These are phyloP conservation scores for Athelia psychrophila DNA, from an alignment of 1,284 basidiomycete genomes.

Conservation along the genomic window DNA sequence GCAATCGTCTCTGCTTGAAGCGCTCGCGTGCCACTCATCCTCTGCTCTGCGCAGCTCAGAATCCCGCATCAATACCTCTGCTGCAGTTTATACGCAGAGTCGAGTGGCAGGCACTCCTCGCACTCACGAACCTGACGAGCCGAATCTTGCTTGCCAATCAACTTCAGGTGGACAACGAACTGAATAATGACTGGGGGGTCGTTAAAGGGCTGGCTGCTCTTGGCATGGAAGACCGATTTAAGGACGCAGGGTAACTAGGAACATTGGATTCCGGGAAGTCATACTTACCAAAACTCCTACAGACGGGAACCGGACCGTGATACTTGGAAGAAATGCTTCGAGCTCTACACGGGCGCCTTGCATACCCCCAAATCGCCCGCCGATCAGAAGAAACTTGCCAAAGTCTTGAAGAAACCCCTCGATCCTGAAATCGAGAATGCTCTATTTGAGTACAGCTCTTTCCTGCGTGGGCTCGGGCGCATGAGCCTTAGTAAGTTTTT, in stretches of 20 bases:
- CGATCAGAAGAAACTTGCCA: constrained; percentile 57
- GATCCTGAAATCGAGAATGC: constrained; percentile 48
- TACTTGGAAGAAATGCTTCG: constrained; percentile 62
- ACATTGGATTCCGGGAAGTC: constrained; percentile 6
- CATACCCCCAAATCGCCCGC: constrained; percentile 42
- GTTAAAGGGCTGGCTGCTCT: constrained; percentile 55
- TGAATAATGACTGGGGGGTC: constrained; percentile 48
- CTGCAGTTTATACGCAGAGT: constrained; percentile 55
- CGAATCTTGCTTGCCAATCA: constrained; percentile 59
- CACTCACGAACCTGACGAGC: constrained; percentile 64
- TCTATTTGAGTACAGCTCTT: constrained; percentile 74
- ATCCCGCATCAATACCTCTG: constrained; percentile 63
- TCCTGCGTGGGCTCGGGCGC: constrained; percentile 72
- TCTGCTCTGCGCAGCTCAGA: constrained; percentile 72
- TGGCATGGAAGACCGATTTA: constrained; percentile 64
- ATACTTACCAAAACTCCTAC: background rate
- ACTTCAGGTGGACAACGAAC: constrained; percentile 35
- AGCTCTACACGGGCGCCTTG: constrained; percentile 57
- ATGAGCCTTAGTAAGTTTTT: constrained; percentile 74
- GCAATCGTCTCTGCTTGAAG: constrained; percentile 71
- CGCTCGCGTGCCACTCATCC: constrained; percentile 64
- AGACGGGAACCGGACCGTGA: constrained; percentile 52
- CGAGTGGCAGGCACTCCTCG: constrained; percentile 77
- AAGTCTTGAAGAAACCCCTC: constrained; percentile 54
- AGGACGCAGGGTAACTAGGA: constrained; percentile 45